Evolutionary conservation across 2,329 filamentous ascomycete genomes (phyloP).

Genomic region (Sporothrix dimorphospora): DNA sequence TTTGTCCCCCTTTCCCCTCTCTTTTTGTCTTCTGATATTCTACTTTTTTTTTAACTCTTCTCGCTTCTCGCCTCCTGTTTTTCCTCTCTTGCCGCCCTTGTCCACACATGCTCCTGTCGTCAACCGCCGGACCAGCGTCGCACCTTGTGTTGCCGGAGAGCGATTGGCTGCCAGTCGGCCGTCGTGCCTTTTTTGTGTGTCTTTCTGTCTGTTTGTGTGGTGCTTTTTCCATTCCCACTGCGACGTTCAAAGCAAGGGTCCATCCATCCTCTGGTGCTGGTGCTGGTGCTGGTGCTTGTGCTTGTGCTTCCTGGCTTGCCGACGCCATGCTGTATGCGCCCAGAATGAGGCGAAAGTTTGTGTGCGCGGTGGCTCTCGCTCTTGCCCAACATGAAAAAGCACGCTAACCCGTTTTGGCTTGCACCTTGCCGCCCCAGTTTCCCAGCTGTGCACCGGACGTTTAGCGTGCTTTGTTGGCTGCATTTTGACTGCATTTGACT

Average conservation of each 20-base stretch:
- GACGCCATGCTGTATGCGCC: background rate
- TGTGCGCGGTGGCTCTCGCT: background rate
- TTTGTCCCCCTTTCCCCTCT: too few relatives aligned
- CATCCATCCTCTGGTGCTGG: conserved; percentile 2
- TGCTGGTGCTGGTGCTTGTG: background rate
- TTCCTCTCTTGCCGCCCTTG: background rate
- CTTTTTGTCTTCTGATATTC: background rate
- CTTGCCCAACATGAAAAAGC: background rate
- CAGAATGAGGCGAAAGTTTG: background rate
- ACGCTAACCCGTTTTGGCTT: background rate
- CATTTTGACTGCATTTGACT: background rate
- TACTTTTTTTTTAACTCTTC: too few relatives aligned
- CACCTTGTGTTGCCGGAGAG: conserved; percentile 18
- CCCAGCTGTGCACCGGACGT: background rate
- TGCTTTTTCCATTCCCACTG: background rate
- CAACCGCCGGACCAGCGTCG: conserved; percentile 25
- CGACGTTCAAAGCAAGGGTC: conserved; percentile 13
- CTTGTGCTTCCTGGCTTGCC: background rate
- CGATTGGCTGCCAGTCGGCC: conserved; percentile 13
- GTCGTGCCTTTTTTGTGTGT: background rate
- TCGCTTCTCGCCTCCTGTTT: background rate
- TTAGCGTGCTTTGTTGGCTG: conserved; percentile 14
- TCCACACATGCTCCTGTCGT: background rate
- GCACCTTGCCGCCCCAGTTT: conserved; percentile 18
- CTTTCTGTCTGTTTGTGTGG: background rate